Conservation (phyloP, 2,329 filamentous ascomycete genomes). For the Botryotinia convoluta region DNA sequence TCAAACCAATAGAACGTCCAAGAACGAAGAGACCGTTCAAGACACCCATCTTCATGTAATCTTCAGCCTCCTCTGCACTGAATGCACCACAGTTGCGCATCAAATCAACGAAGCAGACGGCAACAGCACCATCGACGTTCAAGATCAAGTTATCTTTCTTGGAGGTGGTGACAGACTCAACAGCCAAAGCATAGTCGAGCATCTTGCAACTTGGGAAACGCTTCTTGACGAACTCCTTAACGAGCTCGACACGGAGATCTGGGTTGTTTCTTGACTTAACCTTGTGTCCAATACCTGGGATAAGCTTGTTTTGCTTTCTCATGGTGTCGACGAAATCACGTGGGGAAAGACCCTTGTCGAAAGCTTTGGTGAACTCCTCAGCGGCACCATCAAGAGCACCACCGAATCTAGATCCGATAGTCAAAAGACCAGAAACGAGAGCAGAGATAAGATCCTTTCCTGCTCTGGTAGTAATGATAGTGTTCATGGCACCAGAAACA, state of each 20-base stretch:
- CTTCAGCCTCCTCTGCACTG: constrained; percentile 92
- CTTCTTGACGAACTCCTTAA: constrained; percentile 97
- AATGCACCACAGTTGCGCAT: constrained; percentile 98
- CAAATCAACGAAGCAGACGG: constrained; percentile 97
- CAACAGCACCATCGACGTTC: constrained; percentile 97
- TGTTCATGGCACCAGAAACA: constrained; percentile 99
- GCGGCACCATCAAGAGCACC: constrained; percentile 97
- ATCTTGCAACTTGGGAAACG: constrained; percentile 98
- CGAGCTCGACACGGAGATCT: constrained; percentile 97
- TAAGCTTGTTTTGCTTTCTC: constrained; percentile 99
- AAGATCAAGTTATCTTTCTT: constrained; percentile 99
- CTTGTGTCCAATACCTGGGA: constrained; percentile 97
- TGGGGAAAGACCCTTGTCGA: constrained; percentile 95
- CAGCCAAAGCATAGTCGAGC: constrained; percentile 96
- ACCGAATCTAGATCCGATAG: constrained; percentile 97
- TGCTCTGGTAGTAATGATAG: constrained; percentile 98
- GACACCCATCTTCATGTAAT: constrained; percentile 98
- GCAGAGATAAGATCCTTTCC: constrained; percentile 98
- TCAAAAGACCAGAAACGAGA: constrained; percentile 92
- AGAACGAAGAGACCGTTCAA: constrained; percentile 99
- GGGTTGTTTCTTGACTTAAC: constrained; percentile 99
- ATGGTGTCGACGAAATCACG: constrained; percentile 99
- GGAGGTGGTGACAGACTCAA: constrained; percentile 96
- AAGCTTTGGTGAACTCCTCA: constrained; percentile 97
- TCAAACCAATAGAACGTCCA: constrained; percentile 94